phyloP scores from a whole-genome alignment of 1,139 yeast genomes.

The Zhuliangozyma parablackwelliae region DNA sequence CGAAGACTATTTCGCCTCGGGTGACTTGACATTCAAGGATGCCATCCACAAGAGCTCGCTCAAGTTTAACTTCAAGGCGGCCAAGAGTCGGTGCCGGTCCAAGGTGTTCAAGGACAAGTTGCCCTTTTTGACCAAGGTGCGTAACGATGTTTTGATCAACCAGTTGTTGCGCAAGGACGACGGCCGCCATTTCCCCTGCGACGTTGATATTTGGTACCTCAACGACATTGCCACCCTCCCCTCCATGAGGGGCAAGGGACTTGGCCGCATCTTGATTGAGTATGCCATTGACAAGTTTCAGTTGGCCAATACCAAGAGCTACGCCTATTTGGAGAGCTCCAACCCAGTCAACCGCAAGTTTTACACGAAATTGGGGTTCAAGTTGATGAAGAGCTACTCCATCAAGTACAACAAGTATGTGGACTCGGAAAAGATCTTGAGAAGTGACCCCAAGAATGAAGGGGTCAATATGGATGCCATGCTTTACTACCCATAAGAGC shows the following conservation, averaged over 20 bases:
- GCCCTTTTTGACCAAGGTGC: constrained; percentile 30
- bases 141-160: constrained; percentile 19
- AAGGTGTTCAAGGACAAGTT: constrained; percentile 31
- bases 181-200: constrained; percentile 6
- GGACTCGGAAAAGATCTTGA: constrained; percentile 17
- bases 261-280: constrained; percentile 32
- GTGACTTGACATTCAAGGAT: constrained; percentile 15
- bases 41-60: constrained; percentile 25
- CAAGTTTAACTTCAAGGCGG: constrained; percentile 31
- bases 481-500: constrained; percentile 12
- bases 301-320: constrained; percentile 11
- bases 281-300: constrained; percentile 23
- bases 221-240: constrained; percentile 39
- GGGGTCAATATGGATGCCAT: constrained; percentile 37
- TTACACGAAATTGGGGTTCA: constrained; percentile 46
- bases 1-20: constrained; percentile 18
- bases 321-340: constrained; percentile 46
- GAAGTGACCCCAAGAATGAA: constrained; percentile 18
- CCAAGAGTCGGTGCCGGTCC: constrained; percentile 32
- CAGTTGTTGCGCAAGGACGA: constrained; percentile 5
- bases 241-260: constrained; percentile 36
- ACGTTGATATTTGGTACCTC: constrained; percentile 31
- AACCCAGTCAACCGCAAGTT: constrained; percentile 48
- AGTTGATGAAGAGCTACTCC: constrained; percentile 40
- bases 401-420: constrained; percentile 22